Percentiles rank a stretch among this genome's conserved stretches.
These are phyloP conservation scores for Lippia alba DNA, from an alignment of 305 asterid genomes.

Conservation along the genomic window DNA sequence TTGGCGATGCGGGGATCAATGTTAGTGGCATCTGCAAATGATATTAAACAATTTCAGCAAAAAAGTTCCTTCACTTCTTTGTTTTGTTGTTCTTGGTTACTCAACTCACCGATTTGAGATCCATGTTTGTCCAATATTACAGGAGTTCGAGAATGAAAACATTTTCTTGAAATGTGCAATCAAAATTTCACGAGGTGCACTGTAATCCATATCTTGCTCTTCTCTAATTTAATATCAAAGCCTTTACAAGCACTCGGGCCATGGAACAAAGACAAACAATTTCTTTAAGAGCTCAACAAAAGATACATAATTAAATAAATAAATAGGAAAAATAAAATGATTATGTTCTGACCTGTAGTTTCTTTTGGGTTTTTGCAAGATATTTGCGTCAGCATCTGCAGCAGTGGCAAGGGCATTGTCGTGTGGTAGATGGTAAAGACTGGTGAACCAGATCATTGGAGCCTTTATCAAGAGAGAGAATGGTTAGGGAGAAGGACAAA, in stretches of 20 bases:
- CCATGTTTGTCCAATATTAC: conserved; percentile 53
- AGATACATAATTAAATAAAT: conserved; percentile 25
- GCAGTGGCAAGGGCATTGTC: conserved; percentile 73
- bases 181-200: conserved; percentile 61
- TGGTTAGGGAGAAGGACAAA: conserved; percentile 31
- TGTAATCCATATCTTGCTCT: conserved; percentile 45
- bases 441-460: too few relatives aligned
- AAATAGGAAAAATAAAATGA: conserved; percentile 12
- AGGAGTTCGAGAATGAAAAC: conserved; percentile 76
- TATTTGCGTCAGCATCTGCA: conserved; percentile 52
- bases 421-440: conserved; percentile 67
- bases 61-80: conserved; percentile 20
- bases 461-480: neutral
- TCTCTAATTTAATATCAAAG: conserved; percentile 70
- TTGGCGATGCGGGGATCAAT: conserved; percentile 62
- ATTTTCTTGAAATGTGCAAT: conserved; percentile 69
- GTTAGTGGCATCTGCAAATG: conserved; percentile 67
- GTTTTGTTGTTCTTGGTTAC: conserved; percentile 15
- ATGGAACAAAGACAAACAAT: conserved; percentile 59
- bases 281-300: too few relatives aligned
- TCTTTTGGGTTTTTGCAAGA: conserved; percentile 57
- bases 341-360: conserved; percentile 54
- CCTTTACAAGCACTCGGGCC: conserved; percentile 78
- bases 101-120: conserved; percentile 69
- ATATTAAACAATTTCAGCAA: conserved; percentile 29